Evolutionary conservation across 805 yeast genomes (phyloP).

Genomic region (Saccharomycopsis capsularis): DNA sequence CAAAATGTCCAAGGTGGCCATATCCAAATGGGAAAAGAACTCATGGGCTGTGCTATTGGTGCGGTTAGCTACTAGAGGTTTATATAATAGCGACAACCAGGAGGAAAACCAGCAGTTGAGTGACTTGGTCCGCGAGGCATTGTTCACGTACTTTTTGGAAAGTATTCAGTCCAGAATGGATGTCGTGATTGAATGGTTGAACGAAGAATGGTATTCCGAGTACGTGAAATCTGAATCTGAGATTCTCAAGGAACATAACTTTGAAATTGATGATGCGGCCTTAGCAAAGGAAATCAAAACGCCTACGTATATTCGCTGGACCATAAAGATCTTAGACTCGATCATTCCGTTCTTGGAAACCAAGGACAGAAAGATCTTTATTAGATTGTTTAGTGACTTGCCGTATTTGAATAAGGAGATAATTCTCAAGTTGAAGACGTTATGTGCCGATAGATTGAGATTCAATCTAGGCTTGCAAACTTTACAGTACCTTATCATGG

Average conservation of each 20-base stretch:
- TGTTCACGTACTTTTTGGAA: slow-evolving; percentile 65
- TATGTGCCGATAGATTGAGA: slow-evolving; percentile 83
- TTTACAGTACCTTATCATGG: slow-evolving; percentile 76
- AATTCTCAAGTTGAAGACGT: slow-evolving; percentile 57
- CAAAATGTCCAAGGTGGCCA: slow-evolving; percentile 30
- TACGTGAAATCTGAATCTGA: slow-evolving; percentile 73
- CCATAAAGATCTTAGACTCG: slow-evolving; percentile 64
- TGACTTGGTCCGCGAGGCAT: slow-evolving; percentile 57
- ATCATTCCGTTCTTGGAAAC: slow-evolving; percentile 80
- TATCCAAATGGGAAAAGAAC: slow-evolving; percentile 51
- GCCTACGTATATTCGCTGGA: slow-evolving; percentile 60
- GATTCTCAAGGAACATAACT: slow-evolving; percentile 27
- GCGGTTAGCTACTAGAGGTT: slow-evolving; percentile 78
- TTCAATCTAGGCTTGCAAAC: slow-evolving; percentile 75
- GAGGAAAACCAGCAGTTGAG: slow-evolving; percentile 39
- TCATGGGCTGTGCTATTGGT: slow-evolving; percentile 74
- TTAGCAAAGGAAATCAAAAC: slow-evolving; percentile 28
- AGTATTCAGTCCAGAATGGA: slow-evolving; percentile 70
- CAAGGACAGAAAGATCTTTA: slow-evolving; percentile 70
- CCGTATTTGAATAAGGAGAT: slow-evolving; percentile 65
- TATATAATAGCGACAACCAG: slow-evolving; percentile 27
- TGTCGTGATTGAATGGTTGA: slow-evolving; percentile 81
- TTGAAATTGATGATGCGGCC: slow-evolving; percentile 26
- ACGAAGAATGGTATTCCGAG: slow-evolving; percentile 87
- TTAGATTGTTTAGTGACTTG: slow-evolving; percentile 78